phyloP scores from a whole-genome alignment of 2,329 filamentous ascomycete species.

The Diplodia mutila region DNA sequence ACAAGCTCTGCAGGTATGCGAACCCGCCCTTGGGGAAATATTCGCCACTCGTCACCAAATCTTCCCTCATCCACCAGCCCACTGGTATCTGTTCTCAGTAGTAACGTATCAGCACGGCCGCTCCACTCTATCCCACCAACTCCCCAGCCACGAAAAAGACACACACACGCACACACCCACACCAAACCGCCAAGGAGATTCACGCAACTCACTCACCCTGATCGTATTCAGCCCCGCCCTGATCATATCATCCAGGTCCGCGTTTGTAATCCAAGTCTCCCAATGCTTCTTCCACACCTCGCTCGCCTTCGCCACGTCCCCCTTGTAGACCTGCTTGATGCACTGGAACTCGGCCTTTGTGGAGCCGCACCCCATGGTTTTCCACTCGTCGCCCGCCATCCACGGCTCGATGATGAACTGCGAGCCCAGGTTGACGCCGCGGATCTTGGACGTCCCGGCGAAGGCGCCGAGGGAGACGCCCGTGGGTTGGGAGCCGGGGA shows the following conservation, averaged over 20 bases:
- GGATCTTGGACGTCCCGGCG: slow-evolving; percentile 47
- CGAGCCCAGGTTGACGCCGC: slow-evolving; percentile 60
- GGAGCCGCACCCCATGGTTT: slow-evolving; percentile 51
- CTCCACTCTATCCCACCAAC: neutral
- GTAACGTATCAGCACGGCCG: neutral
- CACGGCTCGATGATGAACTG: slow-evolving; percentile 60
- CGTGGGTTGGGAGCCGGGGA: slow-evolving; percentile 1
- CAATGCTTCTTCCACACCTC: slow-evolving; percentile 56
- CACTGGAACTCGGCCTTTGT: slow-evolving; percentile 60
- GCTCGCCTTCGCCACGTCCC: slow-evolving; percentile 46
- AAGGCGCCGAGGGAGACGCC: neutral
- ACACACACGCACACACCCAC: neutral
- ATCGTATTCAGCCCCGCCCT: slow-evolving; percentile 58
- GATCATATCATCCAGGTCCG: slow-evolving; percentile 56
- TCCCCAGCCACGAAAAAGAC: neutral
- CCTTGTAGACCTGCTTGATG: slow-evolving; percentile 36
- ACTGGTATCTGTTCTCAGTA: slow-evolving; percentile 47
- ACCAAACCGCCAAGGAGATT: too few relatives aligned
- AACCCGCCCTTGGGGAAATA: slow-evolving; percentile 50
- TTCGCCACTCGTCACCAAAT: slow-evolving; percentile 52
- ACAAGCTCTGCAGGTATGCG: slow-evolving; percentile 43
- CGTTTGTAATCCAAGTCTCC: slow-evolving; percentile 54
- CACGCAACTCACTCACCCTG: slow-evolving; percentile 33
- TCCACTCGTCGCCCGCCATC: slow-evolving; percentile 55
- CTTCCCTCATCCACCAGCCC: slow-evolving; percentile 60